A percentile compares a stretch with the other conserved stretches of the same genome.
phyloP scores from a whole-genome alignment of 352 stramenopile genomes.

The Phytophthora meadii region DNA sequence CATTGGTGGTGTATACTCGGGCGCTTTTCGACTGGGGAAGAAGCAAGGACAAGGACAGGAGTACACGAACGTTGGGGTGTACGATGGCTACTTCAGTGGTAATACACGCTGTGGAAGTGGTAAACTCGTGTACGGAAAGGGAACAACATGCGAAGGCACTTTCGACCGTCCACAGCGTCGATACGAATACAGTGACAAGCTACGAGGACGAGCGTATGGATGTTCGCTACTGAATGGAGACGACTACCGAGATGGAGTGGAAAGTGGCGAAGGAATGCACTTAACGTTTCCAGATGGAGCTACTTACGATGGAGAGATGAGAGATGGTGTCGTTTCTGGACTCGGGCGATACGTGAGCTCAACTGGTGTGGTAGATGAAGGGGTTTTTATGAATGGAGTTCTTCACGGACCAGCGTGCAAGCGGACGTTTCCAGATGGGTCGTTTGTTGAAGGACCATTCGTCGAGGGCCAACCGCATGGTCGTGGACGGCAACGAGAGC shows the following conservation, averaged over 20 bases:
- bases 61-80: conserved; percentile 72
- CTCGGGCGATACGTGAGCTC: conserved; percentile 65
- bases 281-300: conserved; percentile 70
- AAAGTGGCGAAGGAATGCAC: conserved; percentile 53
- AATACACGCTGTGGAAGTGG: conserved; percentile 52
- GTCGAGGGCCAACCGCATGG: conserved; percentile 57
- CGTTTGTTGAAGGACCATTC: conserved; percentile 53
- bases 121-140: conserved; percentile 68
- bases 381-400: conserved; percentile 60
- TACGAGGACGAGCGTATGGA: conserved; percentile 37
- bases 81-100: conserved; percentile 60
- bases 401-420: conserved; percentile 58
- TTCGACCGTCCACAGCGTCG: conserved; percentile 52
- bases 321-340: conserved; percentile 61
- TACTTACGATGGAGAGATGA: conserved; percentile 71
- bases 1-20: conserved; percentile 64
- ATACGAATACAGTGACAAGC: conserved; percentile 57
- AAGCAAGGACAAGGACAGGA: conserved; percentile 66
- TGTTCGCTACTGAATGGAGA: conserved; percentile 60
- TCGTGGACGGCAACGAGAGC: conserved; percentile 39
- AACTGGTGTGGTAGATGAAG: conserved; percentile 70
- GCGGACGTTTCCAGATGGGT: conserved; percentile 59
- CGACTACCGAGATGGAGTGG: conserved; percentile 57
- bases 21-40: conserved; percentile 52
- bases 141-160: conserved; percentile 50